Conservation (phyloP, 768 basidiomycete genomes). For the Dacryopinax primogenitus region DNA sequence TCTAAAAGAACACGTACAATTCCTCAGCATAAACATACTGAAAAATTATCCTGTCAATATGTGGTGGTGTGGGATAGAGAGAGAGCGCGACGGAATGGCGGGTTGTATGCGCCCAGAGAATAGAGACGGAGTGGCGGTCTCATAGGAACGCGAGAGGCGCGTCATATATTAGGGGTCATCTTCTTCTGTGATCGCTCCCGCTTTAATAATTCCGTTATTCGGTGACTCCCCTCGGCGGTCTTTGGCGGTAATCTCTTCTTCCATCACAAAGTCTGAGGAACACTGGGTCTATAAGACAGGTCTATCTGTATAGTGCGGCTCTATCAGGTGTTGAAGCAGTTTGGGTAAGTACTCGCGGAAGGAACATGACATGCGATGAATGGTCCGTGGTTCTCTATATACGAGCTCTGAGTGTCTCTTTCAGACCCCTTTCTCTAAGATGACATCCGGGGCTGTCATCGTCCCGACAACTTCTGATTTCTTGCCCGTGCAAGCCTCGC, state of each 20-base stretch:
- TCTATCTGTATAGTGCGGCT: too few species aligned
- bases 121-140: background rate
- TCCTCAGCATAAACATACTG: conserved; percentile 76
- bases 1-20: conserved; percentile 39
- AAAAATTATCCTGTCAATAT: conserved; percentile 8
- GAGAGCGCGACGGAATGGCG: background rate
- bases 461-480: conserved; percentile 22
- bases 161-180: background rate
- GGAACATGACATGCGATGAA: too few species aligned
- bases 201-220: background rate
- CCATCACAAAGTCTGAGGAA: too few species aligned
- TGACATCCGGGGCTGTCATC: background rate
- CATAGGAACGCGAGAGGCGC: conserved; percentile 5
- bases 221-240: too few species aligned
- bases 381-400: too few species aligned
- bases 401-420: too few species aligned
- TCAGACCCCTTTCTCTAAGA: background rate
- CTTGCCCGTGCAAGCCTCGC: conserved; percentile 52
- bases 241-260: too few species aligned
- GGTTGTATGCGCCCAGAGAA: background rate
- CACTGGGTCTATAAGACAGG: too few species aligned
- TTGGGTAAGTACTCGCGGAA: too few species aligned
- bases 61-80: background rate
- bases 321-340: too few species aligned
- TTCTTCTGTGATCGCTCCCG: background rate